A percentile compares a stretch with the other conserved stretches of the same genome.
Evolutionary conservation across 345 rosid genomes (phyloP).

Genomic region (Sonneratia alba): DNA sequence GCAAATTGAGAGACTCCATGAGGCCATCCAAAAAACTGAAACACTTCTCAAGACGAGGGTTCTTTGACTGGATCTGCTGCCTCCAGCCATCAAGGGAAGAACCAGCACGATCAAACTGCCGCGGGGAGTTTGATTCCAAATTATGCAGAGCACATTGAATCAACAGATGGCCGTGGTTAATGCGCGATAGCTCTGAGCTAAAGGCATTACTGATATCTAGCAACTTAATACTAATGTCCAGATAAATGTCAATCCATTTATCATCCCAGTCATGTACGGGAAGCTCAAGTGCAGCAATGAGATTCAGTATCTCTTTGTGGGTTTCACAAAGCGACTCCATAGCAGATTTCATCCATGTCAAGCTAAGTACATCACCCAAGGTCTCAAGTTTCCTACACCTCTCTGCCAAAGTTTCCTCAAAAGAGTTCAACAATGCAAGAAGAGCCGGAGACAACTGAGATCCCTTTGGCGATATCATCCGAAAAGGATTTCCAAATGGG

Average conservation of each 20-base stretch:
- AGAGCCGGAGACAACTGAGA: constrained; percentile 56
- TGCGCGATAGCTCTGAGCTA: constrained; percentile 67
- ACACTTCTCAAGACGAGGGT: constrained; percentile 55
- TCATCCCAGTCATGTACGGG: constrained; percentile 60
- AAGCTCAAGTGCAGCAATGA: constrained; percentile 3
- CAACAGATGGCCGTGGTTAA: constrained; percentile 70
- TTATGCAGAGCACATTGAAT: constrained; percentile 61
- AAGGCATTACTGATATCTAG: constrained; percentile 72
- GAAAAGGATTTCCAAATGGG: constrained; percentile 82
- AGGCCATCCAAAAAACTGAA: constrained; percentile 44
- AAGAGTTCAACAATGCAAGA: constrained; percentile 31
- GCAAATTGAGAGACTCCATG: constrained; percentile 44
- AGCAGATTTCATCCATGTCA: constrained; percentile 57
- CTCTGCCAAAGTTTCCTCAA: constrained; percentile 58
- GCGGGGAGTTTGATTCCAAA: constrained; percentile 41
- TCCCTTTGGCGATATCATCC: constrained; percentile 60
- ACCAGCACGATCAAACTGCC: constrained; percentile 39
- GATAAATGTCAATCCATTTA: constrained; percentile 83
- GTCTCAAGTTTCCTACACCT: constrained; percentile 57
- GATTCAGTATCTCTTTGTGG: constrained; percentile 2
- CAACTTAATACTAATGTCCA: constrained; percentile 75
- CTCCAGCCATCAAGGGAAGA: constrained; percentile 75
- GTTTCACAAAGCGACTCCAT: constrained; percentile 10
- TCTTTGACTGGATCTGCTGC: constrained; percentile 49
- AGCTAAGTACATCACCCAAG: constrained; percentile 13